Conservation (phyloP, 306 rosid genomes). For the Lathyrus sativus region DNA sequence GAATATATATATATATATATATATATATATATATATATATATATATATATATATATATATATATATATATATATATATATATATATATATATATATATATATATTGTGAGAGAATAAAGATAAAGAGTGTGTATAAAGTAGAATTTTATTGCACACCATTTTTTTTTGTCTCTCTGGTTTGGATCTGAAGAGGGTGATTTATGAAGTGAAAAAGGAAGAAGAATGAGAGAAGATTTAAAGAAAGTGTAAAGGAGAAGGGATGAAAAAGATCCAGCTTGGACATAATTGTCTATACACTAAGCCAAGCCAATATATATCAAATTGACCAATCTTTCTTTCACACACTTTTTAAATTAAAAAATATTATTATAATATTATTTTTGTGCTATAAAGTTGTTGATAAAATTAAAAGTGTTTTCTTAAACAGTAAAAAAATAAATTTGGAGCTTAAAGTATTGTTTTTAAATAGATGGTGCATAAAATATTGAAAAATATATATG, state of each 20-base stretch:
- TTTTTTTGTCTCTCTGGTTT: slow-evolving; percentile 23
- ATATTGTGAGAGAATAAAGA: neutral
- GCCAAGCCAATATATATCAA: slow-evolving; percentile 26
- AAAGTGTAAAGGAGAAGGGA: slow-evolving; percentile 44
- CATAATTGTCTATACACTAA: slow-evolving; percentile 47
- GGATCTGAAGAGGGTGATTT: slow-evolving; percentile 38
- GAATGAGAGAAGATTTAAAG: slow-evolving; percentile 55
- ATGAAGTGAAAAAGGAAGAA: slow-evolving; percentile 37
- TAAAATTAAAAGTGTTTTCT: too few relatives aligned
- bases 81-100: too few relatives aligned
- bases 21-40: too few relatives aligned
- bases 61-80: too few relatives aligned
- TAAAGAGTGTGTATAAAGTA: neutral
- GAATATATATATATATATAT: too few relatives aligned
- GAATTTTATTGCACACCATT: slow-evolving; percentile 46
- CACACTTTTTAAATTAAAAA: neutral
- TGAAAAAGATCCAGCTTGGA: slow-evolving; percentile 33
- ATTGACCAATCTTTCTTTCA: slow-evolving; percentile 33
- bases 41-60: too few relatives aligned
- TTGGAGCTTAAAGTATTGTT: too few relatives aligned
- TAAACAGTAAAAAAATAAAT: too few relatives aligned
- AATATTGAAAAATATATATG: too few relatives aligned
- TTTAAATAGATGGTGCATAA: too few relatives aligned
- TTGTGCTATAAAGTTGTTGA: too few relatives aligned
- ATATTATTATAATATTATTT: too few relatives aligned